Evolutionary conservation across 1,284 basidiomycete species (phyloP).

Genomic region (Tilletia caries): DNA sequence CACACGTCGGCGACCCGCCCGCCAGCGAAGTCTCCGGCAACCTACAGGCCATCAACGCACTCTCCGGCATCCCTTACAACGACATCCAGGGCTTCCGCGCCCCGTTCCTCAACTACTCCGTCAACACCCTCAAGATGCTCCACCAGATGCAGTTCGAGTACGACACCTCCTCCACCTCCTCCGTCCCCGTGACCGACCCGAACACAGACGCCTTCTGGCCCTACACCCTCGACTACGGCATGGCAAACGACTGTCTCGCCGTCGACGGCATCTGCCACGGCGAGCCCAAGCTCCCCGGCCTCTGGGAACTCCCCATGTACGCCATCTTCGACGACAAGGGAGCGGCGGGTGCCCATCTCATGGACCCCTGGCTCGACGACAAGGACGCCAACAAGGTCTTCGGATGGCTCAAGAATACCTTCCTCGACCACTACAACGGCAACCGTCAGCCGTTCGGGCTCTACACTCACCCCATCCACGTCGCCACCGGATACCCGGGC

Average conservation of each 20-base stretch:
- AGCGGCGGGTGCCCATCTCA: slow-evolving; percentile 59
- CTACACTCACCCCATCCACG: slow-evolving; percentile 77
- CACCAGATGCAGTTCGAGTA: slow-evolving; percentile 65
- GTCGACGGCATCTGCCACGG: slow-evolving; percentile 66
- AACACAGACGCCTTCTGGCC: slow-evolving; percentile 66
- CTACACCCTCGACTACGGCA: slow-evolving; percentile 61
- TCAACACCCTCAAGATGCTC: slow-evolving; percentile 64
- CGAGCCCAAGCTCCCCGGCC: slow-evolving; percentile 68
- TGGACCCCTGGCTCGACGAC: slow-evolving; percentile 75
- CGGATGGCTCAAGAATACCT: slow-evolving; percentile 71
- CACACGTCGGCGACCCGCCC: slow-evolving; percentile 61
- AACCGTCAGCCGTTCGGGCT: slow-evolving; percentile 76
- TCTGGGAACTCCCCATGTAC: slow-evolving; percentile 48
- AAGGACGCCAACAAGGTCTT: slow-evolving; percentile 58
- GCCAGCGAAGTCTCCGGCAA: slow-evolving; percentile 67
- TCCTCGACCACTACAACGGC: slow-evolving; percentile 63
- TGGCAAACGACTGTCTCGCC: slow-evolving; percentile 72
- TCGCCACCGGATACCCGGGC: slow-evolving; percentile 60
- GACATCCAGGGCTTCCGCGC: slow-evolving; percentile 72
- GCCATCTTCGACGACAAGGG: slow-evolving; percentile 34
- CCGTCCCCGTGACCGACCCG: slow-evolving; percentile 67
- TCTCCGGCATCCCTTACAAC: slow-evolving; percentile 72
- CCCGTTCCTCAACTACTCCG: slow-evolving; percentile 69
- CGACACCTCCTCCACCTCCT: slow-evolving; percentile 67
- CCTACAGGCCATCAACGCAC: slow-evolving; percentile 72